A percentile compares a stretch with the other conserved stretches of the same genome.
Conservation (phyloP, 495 filamentous ascomycete species). For the Tuber calosporum region DNA sequence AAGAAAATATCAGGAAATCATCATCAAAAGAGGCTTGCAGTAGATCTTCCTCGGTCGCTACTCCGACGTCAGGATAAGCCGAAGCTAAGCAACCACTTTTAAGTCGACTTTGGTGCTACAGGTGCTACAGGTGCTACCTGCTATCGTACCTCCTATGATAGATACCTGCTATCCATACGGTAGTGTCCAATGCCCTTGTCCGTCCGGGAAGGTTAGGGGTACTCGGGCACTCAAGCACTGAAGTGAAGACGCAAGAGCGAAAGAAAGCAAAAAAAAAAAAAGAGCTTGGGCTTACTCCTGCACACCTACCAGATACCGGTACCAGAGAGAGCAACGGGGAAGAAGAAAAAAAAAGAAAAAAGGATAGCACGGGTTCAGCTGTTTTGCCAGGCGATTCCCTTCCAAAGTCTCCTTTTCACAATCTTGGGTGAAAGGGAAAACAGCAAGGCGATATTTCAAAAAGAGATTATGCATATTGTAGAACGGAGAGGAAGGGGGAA, state of each 20-base stretch:
- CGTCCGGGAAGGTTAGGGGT: not conserved
- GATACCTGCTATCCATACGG: no score
- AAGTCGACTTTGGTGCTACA: not conserved
- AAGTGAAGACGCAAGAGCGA: not conserved
- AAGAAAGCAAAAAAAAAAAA: not conserved
- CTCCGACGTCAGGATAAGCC: not conserved
- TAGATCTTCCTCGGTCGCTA: not conserved
- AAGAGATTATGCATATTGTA: not conserved
- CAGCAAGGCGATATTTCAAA: constrained; percentile 1
- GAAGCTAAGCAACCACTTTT: not conserved
- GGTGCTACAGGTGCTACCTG: no score
- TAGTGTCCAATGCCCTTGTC: not conserved
- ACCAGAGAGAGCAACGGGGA: not conserved
- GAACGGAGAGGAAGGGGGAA: not conserved
- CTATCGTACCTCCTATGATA: no score
- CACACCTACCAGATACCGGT: not conserved
- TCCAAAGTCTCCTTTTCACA: not conserved
- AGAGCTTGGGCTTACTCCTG: not conserved
- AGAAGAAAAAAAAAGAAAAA: no score
- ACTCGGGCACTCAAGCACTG: no score
- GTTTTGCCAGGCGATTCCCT: not conserved
- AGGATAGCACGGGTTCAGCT: not conserved
- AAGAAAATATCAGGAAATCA: not conserved
- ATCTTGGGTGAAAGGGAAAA: not conserved
- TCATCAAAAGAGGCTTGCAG: not conserved